Evolutionary conservation across 306 rosid genomes (phyloP), one percentile per base, ranked within the genome.

Genomic region (Sicyos baderoa): DNA sequence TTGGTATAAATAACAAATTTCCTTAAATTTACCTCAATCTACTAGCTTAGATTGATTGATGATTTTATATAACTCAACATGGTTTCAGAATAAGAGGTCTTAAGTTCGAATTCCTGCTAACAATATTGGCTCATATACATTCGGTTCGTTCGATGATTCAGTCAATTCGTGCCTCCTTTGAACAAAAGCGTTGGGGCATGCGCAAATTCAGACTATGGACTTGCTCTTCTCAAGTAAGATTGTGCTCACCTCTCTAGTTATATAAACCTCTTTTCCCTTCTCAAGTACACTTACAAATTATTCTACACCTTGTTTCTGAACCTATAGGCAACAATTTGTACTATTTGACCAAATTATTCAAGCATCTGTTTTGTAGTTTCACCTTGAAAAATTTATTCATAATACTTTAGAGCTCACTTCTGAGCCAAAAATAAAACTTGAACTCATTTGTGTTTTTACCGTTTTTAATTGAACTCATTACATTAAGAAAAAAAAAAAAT

Each of bases 121-220:
- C n/a, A n/a, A n/a, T n/a, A n/a, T n/a, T n/a, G n/a, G n/a, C n/a
- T n/a, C n/a, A 76, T 51, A 52, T 82, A 76, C 82, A 91, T 69
- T 86, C 80, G 11, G 88, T 90, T 1, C 35, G 35, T 75, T 74
- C 85, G 69, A 84, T 93, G 97, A 55, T 85, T 74, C 85, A 80
- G 65, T 89, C 96, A 53, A 86, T 93, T 65, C 95, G 83, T 11
- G 72, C 76, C 75, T 90, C 91, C 12, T 80, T 88, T 50, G 72
- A 76, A 69, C 84, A 80, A 77, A 79, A 78, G 53, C 85, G 96
- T 6, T 89, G 99, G 16, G 97, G 97, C 76, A 80, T 90, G 68
- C 88, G 97, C 91, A 93, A 85, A 74, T 86, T 64, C 80, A 82
- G 94, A 75, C 71, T 69, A 50, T 82, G 89, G 88, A 86, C 52